phyloP scores from a whole-genome alignment of 225 moss, liverwort and hornwort species.

The Marchantia polymorpha region DNA sequence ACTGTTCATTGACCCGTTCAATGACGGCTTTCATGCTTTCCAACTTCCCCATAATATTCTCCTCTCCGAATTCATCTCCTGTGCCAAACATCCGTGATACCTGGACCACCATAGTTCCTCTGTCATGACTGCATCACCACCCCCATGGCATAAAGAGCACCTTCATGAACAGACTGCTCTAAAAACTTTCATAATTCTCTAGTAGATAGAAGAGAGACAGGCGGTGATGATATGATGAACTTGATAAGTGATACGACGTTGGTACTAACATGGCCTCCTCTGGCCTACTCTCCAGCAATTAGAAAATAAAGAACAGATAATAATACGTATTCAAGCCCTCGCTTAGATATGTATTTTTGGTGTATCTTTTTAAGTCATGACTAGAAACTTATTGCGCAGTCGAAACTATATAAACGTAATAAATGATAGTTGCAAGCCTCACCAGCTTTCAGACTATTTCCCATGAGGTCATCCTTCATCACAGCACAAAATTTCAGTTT shows the following conservation, averaged over 20 bases:
- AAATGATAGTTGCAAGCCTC: neutral
- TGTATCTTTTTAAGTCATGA: too few species aligned
- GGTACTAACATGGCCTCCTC: neutral
- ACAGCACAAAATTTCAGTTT: too few species aligned
- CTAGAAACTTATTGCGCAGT: neutral
- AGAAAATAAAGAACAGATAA: neutral
- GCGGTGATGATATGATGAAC: neutral
- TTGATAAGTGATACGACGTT: neutral
- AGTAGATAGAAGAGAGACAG: neutral
- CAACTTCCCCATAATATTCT: constrained; percentile 81
- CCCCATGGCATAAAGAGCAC: constrained; percentile 35
- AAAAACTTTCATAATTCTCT: neutral
- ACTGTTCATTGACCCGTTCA: constrained; percentile 91
- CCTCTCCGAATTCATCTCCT: constrained; percentile 82
- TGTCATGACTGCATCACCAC: constrained; percentile 45
- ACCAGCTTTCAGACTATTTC: neutral
- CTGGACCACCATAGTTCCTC: constrained; percentile 50
- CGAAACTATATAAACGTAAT: neutral
- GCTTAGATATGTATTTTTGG: too few species aligned
- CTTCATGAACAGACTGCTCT: constrained; percentile 15
- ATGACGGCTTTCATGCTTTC: constrained; percentile 83
- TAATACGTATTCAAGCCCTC: neutral
- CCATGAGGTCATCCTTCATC: too few species aligned
- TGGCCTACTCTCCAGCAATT: neutral
- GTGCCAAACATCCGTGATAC: constrained; percentile 83